Conservation (phyloP, 306 rosid genomes). For the Vicia villosa region DNA sequence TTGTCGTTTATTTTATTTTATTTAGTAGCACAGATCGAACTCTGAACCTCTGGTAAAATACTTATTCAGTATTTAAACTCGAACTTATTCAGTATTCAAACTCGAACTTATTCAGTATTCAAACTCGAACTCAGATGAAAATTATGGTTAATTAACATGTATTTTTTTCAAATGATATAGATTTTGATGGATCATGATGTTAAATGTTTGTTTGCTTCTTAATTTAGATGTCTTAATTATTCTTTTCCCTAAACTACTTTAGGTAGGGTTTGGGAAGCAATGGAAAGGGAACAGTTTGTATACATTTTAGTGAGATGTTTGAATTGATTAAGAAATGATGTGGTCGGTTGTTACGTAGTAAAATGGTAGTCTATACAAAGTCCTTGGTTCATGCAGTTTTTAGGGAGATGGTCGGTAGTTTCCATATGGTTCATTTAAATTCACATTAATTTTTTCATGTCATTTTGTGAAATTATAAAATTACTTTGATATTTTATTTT, state of each 20-base stretch:
- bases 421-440: conserved; percentile 29
- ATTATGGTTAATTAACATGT: not conserved
- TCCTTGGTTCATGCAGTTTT: conserved; percentile 56
- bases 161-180: not conserved
- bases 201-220: conserved; percentile 3
- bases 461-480: not conserved
- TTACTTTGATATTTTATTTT: not conserved
- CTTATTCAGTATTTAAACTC: not conserved
- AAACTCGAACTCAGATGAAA: not conserved
- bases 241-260: not conserved
- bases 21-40: not conserved
- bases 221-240: not conserved
- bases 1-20: not conserved
- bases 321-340: conserved; percentile 49
- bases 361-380: conserved; percentile 36
- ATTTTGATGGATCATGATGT: not conserved
- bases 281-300: conserved; percentile 45
- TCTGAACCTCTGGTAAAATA: not conserved
- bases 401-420: conserved; percentile 71
- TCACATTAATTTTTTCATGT: not conserved
- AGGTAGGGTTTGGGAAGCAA: conserved; percentile 11
- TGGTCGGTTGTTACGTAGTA: conserved; percentile 54
- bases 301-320: conserved; percentile 52
- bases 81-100: not conserved
- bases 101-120: too few relatives aligned